Conservation (phyloP, 192 early-diverging fungal genomes). For the Podila verticillata region DNA sequence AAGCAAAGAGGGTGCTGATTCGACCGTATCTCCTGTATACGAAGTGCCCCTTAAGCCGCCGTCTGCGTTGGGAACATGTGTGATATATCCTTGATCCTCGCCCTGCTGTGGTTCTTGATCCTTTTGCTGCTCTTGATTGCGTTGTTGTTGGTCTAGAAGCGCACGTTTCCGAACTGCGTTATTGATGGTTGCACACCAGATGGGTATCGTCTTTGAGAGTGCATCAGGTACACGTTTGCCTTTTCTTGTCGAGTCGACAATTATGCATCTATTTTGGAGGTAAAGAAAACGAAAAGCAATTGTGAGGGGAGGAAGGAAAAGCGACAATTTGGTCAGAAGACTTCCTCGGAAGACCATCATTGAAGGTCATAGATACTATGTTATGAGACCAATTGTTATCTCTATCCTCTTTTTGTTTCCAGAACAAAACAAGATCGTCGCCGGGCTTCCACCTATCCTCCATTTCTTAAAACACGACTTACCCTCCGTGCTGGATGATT, state of each 20-base stretch:
- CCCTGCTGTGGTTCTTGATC: neutral
- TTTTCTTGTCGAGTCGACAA: slow-evolving; percentile 88
- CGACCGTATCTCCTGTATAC: neutral
- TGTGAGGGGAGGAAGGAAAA: neutral
- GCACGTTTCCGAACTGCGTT: slow-evolving; percentile 46
- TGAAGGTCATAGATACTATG: too few relatives aligned
- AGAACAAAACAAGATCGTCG: neutral
- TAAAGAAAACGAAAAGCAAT: neutral
- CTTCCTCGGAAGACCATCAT: too few relatives aligned
- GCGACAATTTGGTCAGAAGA: too few relatives aligned
- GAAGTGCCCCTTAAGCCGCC: too few relatives aligned
- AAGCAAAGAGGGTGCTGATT: neutral
- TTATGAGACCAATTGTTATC: too few relatives aligned
- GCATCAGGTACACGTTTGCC: slow-evolving; percentile 90
- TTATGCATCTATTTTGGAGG: slow-evolving; percentile 67
- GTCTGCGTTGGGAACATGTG: too few relatives aligned
- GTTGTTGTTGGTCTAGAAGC: slow-evolving; percentile 10
- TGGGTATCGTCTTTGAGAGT: slow-evolving; percentile 86
- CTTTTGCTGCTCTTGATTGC: neutral
- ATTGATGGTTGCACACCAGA: slow-evolving; percentile 90
- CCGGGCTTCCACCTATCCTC: neutral
- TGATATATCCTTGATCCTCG: too few relatives aligned
- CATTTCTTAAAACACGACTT: slow-evolving; percentile 6
- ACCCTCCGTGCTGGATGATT: slow-evolving; percentile 68
- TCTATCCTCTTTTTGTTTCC: too few relatives aligned